Evolutionary conservation across 1,139 yeast genomes (phyloP), one percentile per base, ranked within the genome.

Genomic region (Geotrichum fermentans): DNA sequence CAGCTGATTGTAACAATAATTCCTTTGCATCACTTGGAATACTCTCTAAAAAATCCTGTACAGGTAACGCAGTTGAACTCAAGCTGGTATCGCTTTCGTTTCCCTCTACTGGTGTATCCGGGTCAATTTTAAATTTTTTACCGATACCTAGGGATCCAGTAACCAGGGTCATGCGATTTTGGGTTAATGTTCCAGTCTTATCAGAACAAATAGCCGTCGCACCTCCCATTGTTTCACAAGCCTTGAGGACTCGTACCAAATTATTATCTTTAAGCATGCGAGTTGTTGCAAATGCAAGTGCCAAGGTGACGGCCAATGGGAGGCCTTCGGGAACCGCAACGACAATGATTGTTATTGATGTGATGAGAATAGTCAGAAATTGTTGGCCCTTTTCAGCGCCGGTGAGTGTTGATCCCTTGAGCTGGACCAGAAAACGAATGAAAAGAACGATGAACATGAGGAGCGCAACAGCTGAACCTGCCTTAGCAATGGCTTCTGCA

Each of bases 311-410:
- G 0, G 98, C 98, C 51, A 92, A 73, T 0, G 98, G 98, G 54
- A 92, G 76, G 51, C 98, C 98, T 71, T 94, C 99, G 2, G 99
- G 99, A 16, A 92, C 96, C 0, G 98, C 99, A 47, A 92, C 98
- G 17, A 92, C 98, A 37, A 92, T 81, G 59, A 92, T 79, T 0
- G 98, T 89, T 54, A 92, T 84, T 1, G 97, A 83, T 32, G 95
- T 87, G 61, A 92, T 94, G 57, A 94, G 74, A 52, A 92, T 86
- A 61, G 86, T 83, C 71, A 92, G 74, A 61, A 90, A 89, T 57
- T 76, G 77, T 54, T 86, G 81, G 58, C 96, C 97, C 71, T 89
- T 90, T 61, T 82, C 79, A 5, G 96, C 77, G 2, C 88, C 70
- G 0, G 78, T 67, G 10, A 74, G 52, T 44, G 67, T 62, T 52